These are phyloP conservation scores for Kwoniella shivajii DNA, from an alignment of 1,284 basidiomycete genomes.

Conservation along the genomic window DNA sequence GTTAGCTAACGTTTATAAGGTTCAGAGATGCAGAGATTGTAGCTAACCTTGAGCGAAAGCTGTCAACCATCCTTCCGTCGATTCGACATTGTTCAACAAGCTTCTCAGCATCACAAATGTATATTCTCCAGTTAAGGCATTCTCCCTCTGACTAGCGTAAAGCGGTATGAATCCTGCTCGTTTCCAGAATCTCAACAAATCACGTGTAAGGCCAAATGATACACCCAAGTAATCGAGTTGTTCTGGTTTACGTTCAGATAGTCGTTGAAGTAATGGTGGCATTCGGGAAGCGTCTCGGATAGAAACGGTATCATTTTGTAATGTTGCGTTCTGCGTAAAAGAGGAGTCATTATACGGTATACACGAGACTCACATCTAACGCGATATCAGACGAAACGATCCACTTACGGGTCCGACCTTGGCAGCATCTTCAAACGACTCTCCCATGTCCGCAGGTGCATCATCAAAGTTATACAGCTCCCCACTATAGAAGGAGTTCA, in stretches of 20 bases:
- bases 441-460: conserved; percentile 56
- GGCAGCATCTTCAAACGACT: conserved; percentile 65
- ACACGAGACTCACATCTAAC: neutral
- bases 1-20: neutral
- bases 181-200: conserved; percentile 96
- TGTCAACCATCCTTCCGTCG: conserved; percentile 72
- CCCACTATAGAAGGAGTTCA: conserved; percentile 90
- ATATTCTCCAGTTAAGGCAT: conserved; percentile 95
- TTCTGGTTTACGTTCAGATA: conserved; percentile 89
- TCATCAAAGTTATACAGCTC: conserved; percentile 91
- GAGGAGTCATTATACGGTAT: neutral
- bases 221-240: conserved; percentile 93
- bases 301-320: conserved; percentile 73
- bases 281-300: conserved; percentile 76
- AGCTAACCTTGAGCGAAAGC: conserved; percentile 83
- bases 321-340: conserved; percentile 49
- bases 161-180: conserved; percentile 86
- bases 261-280: conserved; percentile 89
- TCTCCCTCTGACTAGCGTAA: conserved; percentile 90
- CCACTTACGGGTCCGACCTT: conserved; percentile 64
- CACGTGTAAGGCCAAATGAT: conserved; percentile 89
- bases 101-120: conserved; percentile 91
- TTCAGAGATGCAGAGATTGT: neutral
- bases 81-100: conserved; percentile 61
- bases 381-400: neutral